These are phyloP conservation scores for Penicillium thymicola DNA, from an alignment of 2,329 filamentous ascomycete species.

Conservation along the genomic window DNA sequence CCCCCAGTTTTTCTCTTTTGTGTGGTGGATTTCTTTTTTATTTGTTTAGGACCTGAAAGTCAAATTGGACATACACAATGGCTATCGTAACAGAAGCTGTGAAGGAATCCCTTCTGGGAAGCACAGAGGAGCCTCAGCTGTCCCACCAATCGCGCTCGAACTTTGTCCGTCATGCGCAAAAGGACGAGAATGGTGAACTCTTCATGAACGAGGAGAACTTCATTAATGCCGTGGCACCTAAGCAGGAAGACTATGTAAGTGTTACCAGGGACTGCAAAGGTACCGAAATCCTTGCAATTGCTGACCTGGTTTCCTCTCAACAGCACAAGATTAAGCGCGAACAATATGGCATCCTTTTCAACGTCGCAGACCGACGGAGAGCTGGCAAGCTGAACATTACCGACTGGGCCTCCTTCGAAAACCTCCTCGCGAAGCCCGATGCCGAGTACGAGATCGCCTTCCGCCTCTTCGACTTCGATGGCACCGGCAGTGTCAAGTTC, in stretches of 20 bases:
- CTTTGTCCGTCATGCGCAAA: constrained; percentile 73
- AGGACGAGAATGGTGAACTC: constrained; percentile 72
- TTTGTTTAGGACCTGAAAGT: background rate
- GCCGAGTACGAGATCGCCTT: constrained; percentile 99
- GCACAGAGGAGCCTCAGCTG: constrained; percentile 56
- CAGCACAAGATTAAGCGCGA: constrained; percentile 98
- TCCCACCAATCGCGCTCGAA: constrained; percentile 71
- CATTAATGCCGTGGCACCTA: constrained; percentile 82
- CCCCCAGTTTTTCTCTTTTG: constrained; percentile 10
- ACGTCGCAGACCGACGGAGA: constrained; percentile 76
- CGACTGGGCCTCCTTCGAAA: constrained; percentile 93
- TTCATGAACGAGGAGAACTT: constrained; percentile 85
- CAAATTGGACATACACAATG: constrained; percentile 38
- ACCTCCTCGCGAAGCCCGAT: constrained; percentile 87
- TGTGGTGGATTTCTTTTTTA: constrained; percentile 9
- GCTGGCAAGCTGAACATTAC: constrained; percentile 70
- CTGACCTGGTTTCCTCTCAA: constrained; percentile 21
- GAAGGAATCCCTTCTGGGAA: constrained; percentile 75
- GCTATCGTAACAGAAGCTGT: constrained; percentile 63
- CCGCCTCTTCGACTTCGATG: constrained; percentile 85
- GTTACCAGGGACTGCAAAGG: background rate
- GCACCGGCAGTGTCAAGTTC: constrained; percentile 82
- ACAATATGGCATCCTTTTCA: constrained; percentile 91
- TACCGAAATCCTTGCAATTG: background rate
- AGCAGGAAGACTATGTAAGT: constrained; percentile 86